Conservation (phyloP, 2,329 filamentous ascomycete species). For the Pezicula carpinea region DNA sequence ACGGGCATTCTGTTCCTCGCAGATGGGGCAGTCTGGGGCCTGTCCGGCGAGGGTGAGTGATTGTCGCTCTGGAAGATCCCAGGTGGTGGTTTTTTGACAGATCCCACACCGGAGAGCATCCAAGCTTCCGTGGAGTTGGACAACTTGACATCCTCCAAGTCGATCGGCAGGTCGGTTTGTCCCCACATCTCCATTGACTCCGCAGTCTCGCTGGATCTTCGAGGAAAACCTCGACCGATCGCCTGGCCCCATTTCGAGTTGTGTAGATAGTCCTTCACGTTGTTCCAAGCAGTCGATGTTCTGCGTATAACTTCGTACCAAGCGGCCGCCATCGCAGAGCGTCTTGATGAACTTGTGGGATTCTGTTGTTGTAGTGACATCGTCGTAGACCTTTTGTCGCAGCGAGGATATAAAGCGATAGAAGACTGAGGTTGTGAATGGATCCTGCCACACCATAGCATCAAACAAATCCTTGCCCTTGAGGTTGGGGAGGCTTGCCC, state of each 20-base stretch:
- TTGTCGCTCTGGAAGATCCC: slow-evolving; percentile 50
- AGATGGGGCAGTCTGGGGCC: slow-evolving; percentile 64
- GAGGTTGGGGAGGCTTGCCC: slow-evolving; percentile 49
- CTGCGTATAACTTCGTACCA: slow-evolving; percentile 70
- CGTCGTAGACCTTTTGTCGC: slow-evolving; percentile 54
- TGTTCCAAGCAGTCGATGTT: slow-evolving; percentile 73
- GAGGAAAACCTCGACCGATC: slow-evolving; percentile 53
- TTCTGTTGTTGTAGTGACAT: slow-evolving; percentile 54
- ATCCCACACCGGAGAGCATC: slow-evolving; percentile 59
- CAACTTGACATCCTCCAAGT: slow-evolving; percentile 37
- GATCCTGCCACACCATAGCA: slow-evolving; percentile 64
- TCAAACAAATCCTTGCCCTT: slow-evolving; percentile 71
- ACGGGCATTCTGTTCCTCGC: slow-evolving; percentile 56
- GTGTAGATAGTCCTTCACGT: slow-evolving; percentile 62
- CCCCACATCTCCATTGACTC: slow-evolving; percentile 26
- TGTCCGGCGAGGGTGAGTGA: slow-evolving; percentile 48
- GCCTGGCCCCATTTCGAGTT: slow-evolving; percentile 57
- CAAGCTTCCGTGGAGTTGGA: slow-evolving; percentile 70
- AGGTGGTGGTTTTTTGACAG: slow-evolving; percentile 52
- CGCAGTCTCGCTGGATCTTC: slow-evolving; percentile 36
- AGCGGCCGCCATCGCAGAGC: slow-evolving; percentile 60
- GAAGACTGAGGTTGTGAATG: slow-evolving; percentile 63
- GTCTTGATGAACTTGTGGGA: slow-evolving; percentile 67
- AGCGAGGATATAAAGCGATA: slow-evolving; percentile 68
- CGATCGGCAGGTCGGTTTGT: slow-evolving; percentile 10